Evolutionary conservation across 331 rosid species (phyloP).

Genomic region (Phaseolus coccineus): DNA sequence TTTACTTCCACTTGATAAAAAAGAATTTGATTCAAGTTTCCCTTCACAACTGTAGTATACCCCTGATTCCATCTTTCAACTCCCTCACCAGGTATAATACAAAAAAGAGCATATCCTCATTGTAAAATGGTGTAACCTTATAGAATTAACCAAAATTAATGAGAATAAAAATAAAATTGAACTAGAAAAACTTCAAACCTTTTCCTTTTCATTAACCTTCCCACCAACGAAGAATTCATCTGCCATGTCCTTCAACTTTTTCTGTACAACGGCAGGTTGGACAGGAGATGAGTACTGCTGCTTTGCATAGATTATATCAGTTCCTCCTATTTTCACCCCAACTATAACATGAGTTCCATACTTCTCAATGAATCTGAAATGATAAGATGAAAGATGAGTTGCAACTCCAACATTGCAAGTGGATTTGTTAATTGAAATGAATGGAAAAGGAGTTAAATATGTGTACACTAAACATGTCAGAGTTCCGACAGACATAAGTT

Average conservation of each 20-base stretch:
- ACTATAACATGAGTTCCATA: conserved; percentile 79
- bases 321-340: conserved; percentile 81
- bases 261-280: conserved; percentile 66
- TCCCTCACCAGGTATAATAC: conserved; percentile 1
- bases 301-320: conserved; percentile 72
- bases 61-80: neutral
- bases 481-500: neutral
- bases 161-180: conserved; percentile 28
- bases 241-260: conserved; percentile 73
- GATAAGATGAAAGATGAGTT: conserved; percentile 19
- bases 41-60: conserved; percentile 1
- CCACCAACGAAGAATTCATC: conserved; percentile 53
- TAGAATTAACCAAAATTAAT: neutral
- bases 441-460: conserved; percentile 6
- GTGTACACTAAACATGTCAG: neutral
- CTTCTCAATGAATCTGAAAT: conserved; percentile 67
- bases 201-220: conserved; percentile 47
- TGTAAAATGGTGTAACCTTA: conserved; percentile 2
- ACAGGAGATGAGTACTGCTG: conserved; percentile 73
- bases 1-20: neutral
- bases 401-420: conserved; percentile 11
- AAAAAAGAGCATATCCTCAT: neutral
- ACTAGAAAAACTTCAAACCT: conserved; percentile 57
- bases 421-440: conserved; percentile 15
- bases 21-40: neutral